phyloP scores from a whole-genome alignment of 192 early-diverging fungal genomes.

The Gonapodya prolifera region DNA sequence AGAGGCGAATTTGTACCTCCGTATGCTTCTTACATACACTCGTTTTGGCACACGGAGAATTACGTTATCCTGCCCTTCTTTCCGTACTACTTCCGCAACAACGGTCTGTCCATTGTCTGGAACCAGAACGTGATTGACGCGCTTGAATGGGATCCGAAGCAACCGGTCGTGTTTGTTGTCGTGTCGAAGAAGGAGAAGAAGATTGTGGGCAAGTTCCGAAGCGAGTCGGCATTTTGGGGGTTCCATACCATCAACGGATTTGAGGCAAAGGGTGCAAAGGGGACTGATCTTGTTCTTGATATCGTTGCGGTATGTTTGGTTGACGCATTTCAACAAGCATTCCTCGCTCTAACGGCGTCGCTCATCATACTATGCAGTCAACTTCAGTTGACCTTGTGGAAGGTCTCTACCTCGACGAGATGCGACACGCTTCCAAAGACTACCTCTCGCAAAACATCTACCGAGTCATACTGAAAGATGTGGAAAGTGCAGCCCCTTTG shows the following conservation, averaged over 20 bases:
- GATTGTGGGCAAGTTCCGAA: constrained; percentile 54
- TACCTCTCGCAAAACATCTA: neutral
- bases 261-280: constrained; percentile 17
- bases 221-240: constrained; percentile 41
- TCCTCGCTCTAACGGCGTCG: constrained; percentile 19
- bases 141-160: constrained; percentile 41
- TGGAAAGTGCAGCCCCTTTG: neutral
- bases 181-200: constrained; percentile 53
- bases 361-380: neutral
- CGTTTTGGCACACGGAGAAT: constrained; percentile 57
- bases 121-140: constrained; percentile 57
- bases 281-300: constrained; percentile 29
- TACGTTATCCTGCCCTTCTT: constrained; percentile 60
- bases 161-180: constrained; percentile 55
- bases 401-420: neutral
- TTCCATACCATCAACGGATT: constrained; percentile 41
- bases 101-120: constrained; percentile 56
- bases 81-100: constrained; percentile 40
- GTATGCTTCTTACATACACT: constrained; percentile 53
- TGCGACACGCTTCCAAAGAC: neutral
- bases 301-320: constrained; percentile 2
- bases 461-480: neutral
- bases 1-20: constrained; percentile 21
- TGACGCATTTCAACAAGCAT: too few relatives aligned
- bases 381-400: neutral